These are phyloP conservation scores for Penicillium crystallinum DNA, from an alignment of 495 filamentous ascomycete genomes.

Conservation along the genomic window DNA sequence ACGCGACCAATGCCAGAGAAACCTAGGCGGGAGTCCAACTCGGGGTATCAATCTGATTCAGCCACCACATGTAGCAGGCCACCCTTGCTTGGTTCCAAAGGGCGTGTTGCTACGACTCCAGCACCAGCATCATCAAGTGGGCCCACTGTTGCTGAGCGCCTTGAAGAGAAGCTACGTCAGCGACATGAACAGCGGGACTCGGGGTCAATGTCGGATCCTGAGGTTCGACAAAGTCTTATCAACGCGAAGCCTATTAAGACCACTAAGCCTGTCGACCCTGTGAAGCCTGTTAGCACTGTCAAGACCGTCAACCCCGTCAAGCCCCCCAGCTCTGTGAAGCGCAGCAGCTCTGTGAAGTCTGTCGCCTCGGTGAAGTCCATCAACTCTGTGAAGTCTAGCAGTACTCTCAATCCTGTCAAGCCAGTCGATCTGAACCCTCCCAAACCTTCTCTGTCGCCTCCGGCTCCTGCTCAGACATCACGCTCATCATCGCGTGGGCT, in stretches of 20 bases:
- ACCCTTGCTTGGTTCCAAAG: background rate
- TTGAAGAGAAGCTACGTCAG: slow-evolving; percentile 35
- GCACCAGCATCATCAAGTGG: slow-evolving; percentile 3
- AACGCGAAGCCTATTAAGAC: slow-evolving; percentile 4
- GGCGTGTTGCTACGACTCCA: background rate
- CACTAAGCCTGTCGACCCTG: background rate
- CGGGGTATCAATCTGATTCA: slow-evolving; percentile 28
- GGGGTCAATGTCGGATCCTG: slow-evolving; percentile 15
- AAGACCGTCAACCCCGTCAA: too few relatives aligned
- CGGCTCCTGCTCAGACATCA: background rate
- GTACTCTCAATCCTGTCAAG: too few relatives aligned
- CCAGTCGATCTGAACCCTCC: background rate
- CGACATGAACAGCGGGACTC: slow-evolving; percentile 26
- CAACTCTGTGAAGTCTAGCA: too few relatives aligned
- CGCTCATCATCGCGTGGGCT: slow-evolving; percentile 6
- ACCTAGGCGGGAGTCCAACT: slow-evolving; percentile 2
- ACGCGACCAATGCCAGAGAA: background rate
- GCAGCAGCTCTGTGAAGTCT: too few relatives aligned
- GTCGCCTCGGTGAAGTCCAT: background rate
- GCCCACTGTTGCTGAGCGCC: slow-evolving; percentile 29
- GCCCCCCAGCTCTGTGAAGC: too few relatives aligned
- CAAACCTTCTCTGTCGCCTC: background rate
- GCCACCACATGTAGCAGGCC: slow-evolving; percentile 9
- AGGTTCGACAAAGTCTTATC: slow-evolving; percentile 1
- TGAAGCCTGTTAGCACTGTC: too few relatives aligned